Evolutionary conservation across 2,329 filamentous ascomycete genomes (phyloP).

Genomic region (Botrytis byssoidea): DNA sequence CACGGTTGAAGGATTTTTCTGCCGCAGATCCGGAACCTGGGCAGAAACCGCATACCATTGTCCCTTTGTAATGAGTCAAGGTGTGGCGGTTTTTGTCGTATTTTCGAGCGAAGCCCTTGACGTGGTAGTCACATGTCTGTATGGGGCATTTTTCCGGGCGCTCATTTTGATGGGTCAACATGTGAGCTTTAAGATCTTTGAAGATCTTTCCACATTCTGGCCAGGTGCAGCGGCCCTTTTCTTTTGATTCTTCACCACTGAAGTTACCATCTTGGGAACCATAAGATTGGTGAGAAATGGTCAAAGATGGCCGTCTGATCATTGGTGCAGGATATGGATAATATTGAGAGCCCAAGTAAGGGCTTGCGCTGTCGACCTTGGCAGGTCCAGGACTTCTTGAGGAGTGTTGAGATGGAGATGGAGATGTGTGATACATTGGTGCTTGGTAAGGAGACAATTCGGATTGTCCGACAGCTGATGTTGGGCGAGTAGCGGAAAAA

Average conservation of each 20-base stretch:
- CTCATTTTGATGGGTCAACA: constrained; percentile 93
- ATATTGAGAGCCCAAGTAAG: constrained; percentile 35
- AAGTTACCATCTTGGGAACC: constrained; percentile 36
- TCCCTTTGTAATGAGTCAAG: constrained; percentile 94
- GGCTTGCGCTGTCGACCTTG: constrained; percentile 37
- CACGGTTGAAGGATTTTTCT: constrained; percentile 94
- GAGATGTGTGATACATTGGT: constrained; percentile 37
- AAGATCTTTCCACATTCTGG: constrained; percentile 59
- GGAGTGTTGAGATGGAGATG: constrained; percentile 35
- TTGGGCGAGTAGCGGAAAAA: constrained; percentile 31
- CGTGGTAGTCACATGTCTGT: constrained; percentile 86
- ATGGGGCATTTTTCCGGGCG: constrained; percentile 96
- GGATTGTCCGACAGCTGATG: constrained; percentile 30
- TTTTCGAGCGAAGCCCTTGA: constrained; percentile 91
- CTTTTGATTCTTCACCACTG: constrained; percentile 38
- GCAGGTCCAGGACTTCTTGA: constrained; percentile 36
- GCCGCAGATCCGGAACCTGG: constrained; percentile 81
- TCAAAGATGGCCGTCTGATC: constrained; percentile 32
- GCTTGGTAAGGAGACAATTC: constrained; percentile 34
- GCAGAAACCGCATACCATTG: constrained; percentile 97
- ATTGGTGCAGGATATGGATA: constrained; percentile 36
- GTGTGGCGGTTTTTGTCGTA: constrained; percentile 98
- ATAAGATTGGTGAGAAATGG: constrained; percentile 34
- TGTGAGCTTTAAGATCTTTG: constrained; percentile 76
- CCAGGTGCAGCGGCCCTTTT: constrained; percentile 50